Evolutionary conservation across 805 yeast species (phyloP).

Genomic region (Pichia heedii): DNA sequence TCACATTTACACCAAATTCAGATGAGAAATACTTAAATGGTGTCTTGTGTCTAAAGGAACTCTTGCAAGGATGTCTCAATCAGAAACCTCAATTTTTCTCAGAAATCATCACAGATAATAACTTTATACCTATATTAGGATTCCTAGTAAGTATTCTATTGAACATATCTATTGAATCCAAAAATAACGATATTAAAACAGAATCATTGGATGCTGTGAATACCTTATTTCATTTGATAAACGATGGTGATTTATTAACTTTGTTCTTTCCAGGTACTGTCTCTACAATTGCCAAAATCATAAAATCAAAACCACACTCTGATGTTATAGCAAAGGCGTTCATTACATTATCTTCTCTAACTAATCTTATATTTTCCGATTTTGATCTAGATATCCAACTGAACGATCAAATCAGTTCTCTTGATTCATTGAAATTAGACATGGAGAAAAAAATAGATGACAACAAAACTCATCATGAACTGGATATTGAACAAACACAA

Average conservation of each 20-base stretch:
- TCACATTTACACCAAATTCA: conserved; percentile 21
- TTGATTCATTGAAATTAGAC: conserved; percentile 12
- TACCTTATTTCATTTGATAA: conserved; percentile 27
- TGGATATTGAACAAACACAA: conserved; percentile 1
- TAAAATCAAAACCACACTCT: conserved; percentile 29
- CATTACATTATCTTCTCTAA: conserved; percentile 23
- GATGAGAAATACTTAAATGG: conserved; percentile 32
- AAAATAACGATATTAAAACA: conserved; percentile 23
- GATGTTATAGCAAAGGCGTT: conserved; percentile 27
- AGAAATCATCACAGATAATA: conserved; percentile 24
- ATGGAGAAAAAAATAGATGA: not conserved
- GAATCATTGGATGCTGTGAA: conserved; percentile 28
- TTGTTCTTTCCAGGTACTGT: conserved; percentile 45
- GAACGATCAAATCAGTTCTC: conserved; percentile 4
- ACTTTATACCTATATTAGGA: conserved; percentile 36
- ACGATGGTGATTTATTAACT: conserved; percentile 42
- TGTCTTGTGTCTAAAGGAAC: conserved; percentile 21
- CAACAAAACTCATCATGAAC: not conserved
- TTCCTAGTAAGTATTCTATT: conserved; percentile 39
- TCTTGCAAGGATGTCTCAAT: conserved; percentile 26
- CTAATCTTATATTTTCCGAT: conserved; percentile 35
- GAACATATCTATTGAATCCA: conserved; percentile 25
- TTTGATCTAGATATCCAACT: conserved; percentile 23
- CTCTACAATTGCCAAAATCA: conserved; percentile 34
- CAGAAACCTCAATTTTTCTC: conserved; percentile 20